Conservation (phyloP, 345 rosid genomes). For the Brassica incana region DNA sequence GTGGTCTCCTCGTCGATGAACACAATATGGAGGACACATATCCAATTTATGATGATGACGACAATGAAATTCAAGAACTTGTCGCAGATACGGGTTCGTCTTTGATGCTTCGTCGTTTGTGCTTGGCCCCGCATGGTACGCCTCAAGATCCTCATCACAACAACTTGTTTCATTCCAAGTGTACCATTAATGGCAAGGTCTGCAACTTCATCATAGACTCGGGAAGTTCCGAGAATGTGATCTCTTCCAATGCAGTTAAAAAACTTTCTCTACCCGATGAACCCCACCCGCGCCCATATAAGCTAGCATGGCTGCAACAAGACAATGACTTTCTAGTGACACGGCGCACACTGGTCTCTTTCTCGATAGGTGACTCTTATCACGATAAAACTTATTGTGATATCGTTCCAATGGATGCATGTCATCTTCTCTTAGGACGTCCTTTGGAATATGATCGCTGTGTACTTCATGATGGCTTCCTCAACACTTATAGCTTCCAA, state of each 20-base stretch:
- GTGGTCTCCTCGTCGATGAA: not conserved
- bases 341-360: too few species aligned
- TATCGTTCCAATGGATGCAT: too few species aligned
- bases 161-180: not conserved
- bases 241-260: not conserved
- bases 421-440: too few species aligned
- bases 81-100: not conserved
- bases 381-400: too few species aligned
- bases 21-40: not conserved
- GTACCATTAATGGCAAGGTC: not conserved
- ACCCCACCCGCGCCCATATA: not conserved
- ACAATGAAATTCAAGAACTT: not conserved
- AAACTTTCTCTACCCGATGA: not conserved
- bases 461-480: too few species aligned
- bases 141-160: not conserved
- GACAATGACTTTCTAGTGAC: not conserved
- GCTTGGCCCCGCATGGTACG: not conserved
- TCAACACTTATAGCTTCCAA: too few species aligned
- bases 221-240: not conserved
- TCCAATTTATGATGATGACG: not conserved
- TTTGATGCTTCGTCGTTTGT: not conserved
- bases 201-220: not conserved
- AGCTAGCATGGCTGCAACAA: not conserved
- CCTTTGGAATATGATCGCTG: too few species aligned
- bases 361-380: too few species aligned